A percentile compares a stretch with the other conserved stretches of the same genome.
These are phyloP conservation scores for Carex kokanica DNA, from an alignment of 176 grass and related monocot species.

Conservation along the genomic window DNA sequence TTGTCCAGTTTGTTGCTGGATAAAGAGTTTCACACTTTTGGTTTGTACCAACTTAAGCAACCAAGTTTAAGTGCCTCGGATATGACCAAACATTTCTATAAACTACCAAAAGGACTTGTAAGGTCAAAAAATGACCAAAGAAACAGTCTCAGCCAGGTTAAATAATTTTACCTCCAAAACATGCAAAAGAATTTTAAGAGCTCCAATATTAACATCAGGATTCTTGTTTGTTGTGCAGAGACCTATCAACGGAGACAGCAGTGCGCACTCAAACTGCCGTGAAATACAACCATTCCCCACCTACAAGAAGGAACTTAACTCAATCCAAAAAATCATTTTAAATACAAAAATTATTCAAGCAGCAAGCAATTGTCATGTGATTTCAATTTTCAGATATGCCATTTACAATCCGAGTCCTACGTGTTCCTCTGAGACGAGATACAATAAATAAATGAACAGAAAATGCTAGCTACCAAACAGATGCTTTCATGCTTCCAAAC, in stretches of 20 bases:
- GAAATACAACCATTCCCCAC: conserved; percentile 45
- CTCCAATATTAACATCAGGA: conserved; percentile 74
- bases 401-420: background rate
- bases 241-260: conserved; percentile 81
- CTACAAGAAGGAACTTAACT: conserved; percentile 40
- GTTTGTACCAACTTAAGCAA: conserved; percentile 2
- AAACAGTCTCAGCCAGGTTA: background rate
- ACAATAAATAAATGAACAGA: background rate
- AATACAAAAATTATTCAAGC: background rate
- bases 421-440: conserved; percentile 3
- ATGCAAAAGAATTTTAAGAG: conserved; percentile 96
- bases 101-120: conserved; percentile 5
- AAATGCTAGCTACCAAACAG: background rate
- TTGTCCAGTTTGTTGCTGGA: background rate
- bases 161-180: conserved; percentile 66
- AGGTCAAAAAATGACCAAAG: background rate
- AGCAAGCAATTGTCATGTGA: background rate
- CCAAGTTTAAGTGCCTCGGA: conserved; percentile 12
- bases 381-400: background rate
- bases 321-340: conserved; percentile 20
- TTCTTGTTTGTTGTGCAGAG: conserved; percentile 81
- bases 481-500: background rate
- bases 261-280: conserved; percentile 74
- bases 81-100: conserved; percentile 5
- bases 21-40: background rate